A percentile compares a stretch with the other conserved stretches of the same genome.
phyloP scores from a whole-genome alignment of 2,329 filamentous ascomycete species.

The Colletotrichum simmondsii region DNA sequence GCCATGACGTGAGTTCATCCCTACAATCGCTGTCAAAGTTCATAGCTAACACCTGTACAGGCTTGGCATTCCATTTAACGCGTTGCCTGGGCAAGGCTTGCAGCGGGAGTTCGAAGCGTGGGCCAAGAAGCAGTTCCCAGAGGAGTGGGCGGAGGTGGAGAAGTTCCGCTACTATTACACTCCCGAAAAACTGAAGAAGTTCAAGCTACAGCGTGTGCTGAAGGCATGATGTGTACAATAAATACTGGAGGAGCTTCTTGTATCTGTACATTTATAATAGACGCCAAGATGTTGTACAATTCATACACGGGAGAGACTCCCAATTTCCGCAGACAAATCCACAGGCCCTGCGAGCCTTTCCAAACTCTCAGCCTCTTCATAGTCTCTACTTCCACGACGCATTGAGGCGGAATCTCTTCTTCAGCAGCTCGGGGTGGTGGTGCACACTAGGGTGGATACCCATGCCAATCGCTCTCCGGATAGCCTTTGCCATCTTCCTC shows the following conservation, averaged over 20 bases:
- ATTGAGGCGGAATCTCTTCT: constrained; percentile 45
- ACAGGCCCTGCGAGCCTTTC: neutral
- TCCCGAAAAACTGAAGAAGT: constrained; percentile 57
- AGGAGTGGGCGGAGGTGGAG: constrained; percentile 75
- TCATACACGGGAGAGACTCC: constrained; percentile 22
- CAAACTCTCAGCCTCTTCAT: neutral
- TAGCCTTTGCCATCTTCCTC: constrained; percentile 91
- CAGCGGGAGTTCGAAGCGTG: constrained; percentile 80
- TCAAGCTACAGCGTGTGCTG: constrained; percentile 60
- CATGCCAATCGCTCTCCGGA: constrained; percentile 87
- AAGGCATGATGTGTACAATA: constrained; percentile 56
- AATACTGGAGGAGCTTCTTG: constrained; percentile 32
- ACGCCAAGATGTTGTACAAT: constrained; percentile 40
- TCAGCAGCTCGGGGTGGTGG: constrained; percentile 84
- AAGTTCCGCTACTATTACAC: constrained; percentile 59
- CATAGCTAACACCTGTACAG: constrained; percentile 52
- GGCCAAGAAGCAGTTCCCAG: constrained; percentile 75
- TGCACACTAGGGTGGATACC: constrained; percentile 94
- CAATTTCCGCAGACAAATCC: neutral
- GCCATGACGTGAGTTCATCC: constrained; percentile 72
- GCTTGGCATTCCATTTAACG: constrained; percentile 81
- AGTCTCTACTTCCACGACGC: constrained; percentile 13
- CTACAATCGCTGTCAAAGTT: neutral
- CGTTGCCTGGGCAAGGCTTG: constrained; percentile 70
- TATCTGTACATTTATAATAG: constrained; percentile 37